Evolutionary conservation across 2,329 filamentous ascomycete species (phyloP), one percentile per base, ranked within the genome.

Genomic region (Diplodia corticola): DNA sequence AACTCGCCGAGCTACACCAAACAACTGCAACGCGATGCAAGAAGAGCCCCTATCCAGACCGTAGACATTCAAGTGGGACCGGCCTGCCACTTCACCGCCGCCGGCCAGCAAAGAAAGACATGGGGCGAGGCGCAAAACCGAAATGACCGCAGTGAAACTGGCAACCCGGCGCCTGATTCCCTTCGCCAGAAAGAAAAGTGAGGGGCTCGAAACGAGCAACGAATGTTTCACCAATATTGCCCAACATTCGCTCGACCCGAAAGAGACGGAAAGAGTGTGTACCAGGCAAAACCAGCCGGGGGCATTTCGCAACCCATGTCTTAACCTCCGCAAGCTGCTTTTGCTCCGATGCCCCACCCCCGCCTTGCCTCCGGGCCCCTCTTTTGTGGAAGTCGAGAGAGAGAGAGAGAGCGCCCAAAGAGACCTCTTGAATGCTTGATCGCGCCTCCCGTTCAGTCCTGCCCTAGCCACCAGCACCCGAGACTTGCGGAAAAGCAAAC

Each of bases 31-130:
- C 57, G 57, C 40, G 35, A 61, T 61, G 57, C 57, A 61, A 54
- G 49, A 54, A 61, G 44, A 61, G 37, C 57, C 57, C 57, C 37
- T 61, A 61, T 61, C 57, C 57, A 61, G 57, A 61, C 57, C 57
- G 44, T 61, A 35, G 48, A 35, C 26, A 61, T 49, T 60, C 55
- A 48, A 60, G 37, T 17, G 30, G 24, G 24, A 26, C 33, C n/a
- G 20, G 37, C 24, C 12, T 30, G 37, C 12, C 37, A 20, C 37
- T 12, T 33, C 13, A 13, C 2, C 20, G 24, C 55, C 28, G 55
- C 55, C 40, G 46, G 40, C 37, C 55, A 37, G 46, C 40, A 35
- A 35, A 50, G 57, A 61, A 49, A 49, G 40, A 61, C 44, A 17
- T 35, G 40, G 48, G 37, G 40, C 40, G 33, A 61, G 57, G 57